phyloP scores from a whole-genome alignment of 257 asterid species.

The Ajuga chamaepitys region DNA sequence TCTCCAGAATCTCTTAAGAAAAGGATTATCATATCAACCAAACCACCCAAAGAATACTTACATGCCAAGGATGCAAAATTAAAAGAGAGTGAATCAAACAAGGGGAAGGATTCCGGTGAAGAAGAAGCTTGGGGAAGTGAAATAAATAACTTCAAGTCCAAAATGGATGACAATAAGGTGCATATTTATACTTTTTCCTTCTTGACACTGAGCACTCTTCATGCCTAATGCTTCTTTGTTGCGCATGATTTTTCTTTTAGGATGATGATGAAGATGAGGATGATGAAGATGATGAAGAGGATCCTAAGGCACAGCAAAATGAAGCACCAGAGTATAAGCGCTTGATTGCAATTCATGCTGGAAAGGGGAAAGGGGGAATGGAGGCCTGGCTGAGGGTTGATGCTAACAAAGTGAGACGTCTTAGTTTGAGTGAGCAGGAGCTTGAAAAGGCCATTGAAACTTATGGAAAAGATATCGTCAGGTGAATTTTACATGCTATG shows the following conservation, averaged over 20 bases:
- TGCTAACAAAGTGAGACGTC: slow-evolving; percentile 73
- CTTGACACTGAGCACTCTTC: slow-evolving; percentile 2
- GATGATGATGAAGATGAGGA: slow-evolving; percentile 32
- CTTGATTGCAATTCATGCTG: slow-evolving; percentile 86
- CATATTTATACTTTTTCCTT: not conserved
- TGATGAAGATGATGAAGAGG: slow-evolving; percentile 37
- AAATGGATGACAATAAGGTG: slow-evolving; percentile 30
- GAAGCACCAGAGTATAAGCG: slow-evolving; percentile 51
- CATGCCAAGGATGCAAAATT: slow-evolving; percentile 35
- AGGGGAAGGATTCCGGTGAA: slow-evolving; percentile 20
- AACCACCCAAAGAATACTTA: slow-evolving; percentile 64
- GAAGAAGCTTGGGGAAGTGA: slow-evolving; percentile 56
- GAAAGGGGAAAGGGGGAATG: slow-evolving; percentile 80
- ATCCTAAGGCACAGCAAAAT: slow-evolving; percentile 27
- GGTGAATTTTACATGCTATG: slow-evolving; percentile 30
- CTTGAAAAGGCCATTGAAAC: slow-evolving; percentile 66
- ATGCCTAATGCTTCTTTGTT: not conserved
- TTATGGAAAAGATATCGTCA: slow-evolving; percentile 63
- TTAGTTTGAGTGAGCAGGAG: slow-evolving; percentile 90
- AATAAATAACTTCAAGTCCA: slow-evolving; percentile 22
- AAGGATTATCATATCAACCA: slow-evolving; percentile 55
- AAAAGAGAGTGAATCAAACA: slow-evolving; percentile 27
- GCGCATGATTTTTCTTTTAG: slow-evolving; percentile 16
- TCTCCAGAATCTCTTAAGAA: slow-evolving; percentile 50
- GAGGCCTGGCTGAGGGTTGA: slow-evolving; percentile 59